Percentiles rank a stretch among this genome's conserved stretches.
These are phyloP conservation scores for Pythium volutum DNA, from an alignment of 352 stramenopile genomes.

Conservation along the genomic window DNA sequence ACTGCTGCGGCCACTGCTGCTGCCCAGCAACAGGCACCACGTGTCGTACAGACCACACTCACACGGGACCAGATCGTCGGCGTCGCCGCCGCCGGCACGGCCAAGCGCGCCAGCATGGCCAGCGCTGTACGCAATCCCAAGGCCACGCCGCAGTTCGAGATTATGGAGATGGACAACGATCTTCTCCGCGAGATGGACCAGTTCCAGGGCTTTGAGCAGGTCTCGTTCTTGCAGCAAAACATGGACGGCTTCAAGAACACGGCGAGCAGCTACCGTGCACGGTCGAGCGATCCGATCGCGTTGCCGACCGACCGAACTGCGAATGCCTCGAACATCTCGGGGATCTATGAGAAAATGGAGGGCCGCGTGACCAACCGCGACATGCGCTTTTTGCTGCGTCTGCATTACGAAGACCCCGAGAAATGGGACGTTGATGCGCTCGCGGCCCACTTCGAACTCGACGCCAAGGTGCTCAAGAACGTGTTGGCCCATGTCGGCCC, in stretches of 20 bases:
- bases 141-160: slow-evolving; percentile 21
- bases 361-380: slow-evolving; percentile 55
- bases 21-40: background rate
- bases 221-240: slow-evolving; percentile 44
- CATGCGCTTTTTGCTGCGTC: slow-evolving; percentile 50
- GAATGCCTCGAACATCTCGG: slow-evolving; percentile 40
- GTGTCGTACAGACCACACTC: slow-evolving; percentile 20
- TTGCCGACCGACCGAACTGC: slow-evolving; percentile 55
- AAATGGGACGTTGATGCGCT: slow-evolving; percentile 47
- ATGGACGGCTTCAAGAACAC: slow-evolving; percentile 51
- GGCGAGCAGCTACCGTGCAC: slow-evolving; percentile 56
- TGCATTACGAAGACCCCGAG: slow-evolving; percentile 60
- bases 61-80: slow-evolving; percentile 14
- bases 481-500: slow-evolving; percentile 44
- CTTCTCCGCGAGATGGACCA: slow-evolving; percentile 47
- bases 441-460: slow-evolving; percentile 47
- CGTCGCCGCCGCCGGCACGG: background rate
- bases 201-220: slow-evolving; percentile 56
- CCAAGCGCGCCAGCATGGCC: slow-evolving; percentile 2
- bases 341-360: slow-evolving; percentile 30
- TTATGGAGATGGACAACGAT: slow-evolving; percentile 58
- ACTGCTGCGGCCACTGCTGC: background rate
- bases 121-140: slow-evolving; percentile 16
- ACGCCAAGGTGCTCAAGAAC: slow-evolving; percentile 29
- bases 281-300: slow-evolving; percentile 36